Base-by-base conservation (phyloP, 148 eudicot species). In the Persicaria maculosa region DNA sequence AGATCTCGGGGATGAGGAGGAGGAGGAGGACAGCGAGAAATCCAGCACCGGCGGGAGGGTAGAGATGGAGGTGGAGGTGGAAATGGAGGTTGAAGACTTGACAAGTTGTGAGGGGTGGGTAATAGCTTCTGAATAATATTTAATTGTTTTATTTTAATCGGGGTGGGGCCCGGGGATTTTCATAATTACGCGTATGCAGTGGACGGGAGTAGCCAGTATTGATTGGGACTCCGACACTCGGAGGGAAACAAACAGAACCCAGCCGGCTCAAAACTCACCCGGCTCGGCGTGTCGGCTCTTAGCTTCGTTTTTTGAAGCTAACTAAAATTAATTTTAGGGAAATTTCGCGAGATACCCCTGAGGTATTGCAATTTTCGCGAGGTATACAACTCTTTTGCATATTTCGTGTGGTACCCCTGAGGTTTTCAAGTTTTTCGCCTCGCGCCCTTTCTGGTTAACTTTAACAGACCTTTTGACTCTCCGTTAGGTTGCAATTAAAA, bases 141-240 rank as follows among this genome's bases (percentile, higher is more conserved):
- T 53, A n/a, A 31, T 31, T 53, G 16, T 53, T 53, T 16, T n/a
- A 53, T n/a, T n/a, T 53, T 16, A 54, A 19, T 4, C 17, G 20
- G 9, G 20, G 62, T 6, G 58, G 58, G 58, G 7, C 58, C 58
- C 58, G 5, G 19, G 5, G 19, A 54, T 54, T 54, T 54, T 54
- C 58, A 52, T n/a, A 54, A 54, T 54, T 54, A 19, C 58, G 58
- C 58, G 58, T 54, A 54, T 54, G 58, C 58, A 16, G 58, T 54
- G 19, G 58, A 31, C 40, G 40, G 40, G 40, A 31, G 40, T 31
- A 31, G 40, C 40, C 40, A 31, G 40, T 31, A n/a, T 54, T 54
- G 58, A n/a, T 54, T 54, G 20, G 20, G 19, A 52, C 17, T 3
- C 16, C 55, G 22, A n/a, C 22, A 6, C 12, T 48, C 14, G 40